Base-by-base conservation (phyloP, 352 stramenopile genomes). In the Globisporangium solare region DNA sequence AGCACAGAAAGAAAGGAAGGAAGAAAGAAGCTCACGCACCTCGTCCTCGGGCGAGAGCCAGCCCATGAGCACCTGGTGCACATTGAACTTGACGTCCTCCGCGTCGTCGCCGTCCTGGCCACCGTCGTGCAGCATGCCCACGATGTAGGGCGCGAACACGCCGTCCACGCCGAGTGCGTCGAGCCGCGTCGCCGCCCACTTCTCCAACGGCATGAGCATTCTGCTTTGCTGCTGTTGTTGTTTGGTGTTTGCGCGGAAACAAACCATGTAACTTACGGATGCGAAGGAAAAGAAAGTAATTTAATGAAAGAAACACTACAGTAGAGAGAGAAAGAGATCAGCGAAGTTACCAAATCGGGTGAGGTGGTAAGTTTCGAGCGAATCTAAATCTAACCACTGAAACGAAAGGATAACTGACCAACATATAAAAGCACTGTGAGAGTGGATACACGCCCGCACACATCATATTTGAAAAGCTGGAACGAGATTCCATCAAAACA, bases 41-140 rank as follows among this genome's bases (percentile, higher is more conserved):
- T 89, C 82, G 66, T 92, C 77, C 56, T 92, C 82, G 8, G 76
- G 76, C 12, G 79, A 73, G 10, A 94, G 60, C 81, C 81, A 94
- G 56, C 82, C 83, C 81, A 92, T 92, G 61, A 94, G 73, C 62
- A 94, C 76, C 54, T 92, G 72, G 62, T 91, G 76, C 39, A 92
- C 80, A 58, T 83, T 87, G 67, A 80, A 79, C 58, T 76, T 82
- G 55, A 81, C 71, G 48, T 82, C 74, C 43, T 86, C 77, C 11
- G 76, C 57, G 60, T 85, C 74, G 32, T 80, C 66, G 50, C 56
- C 62, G 31, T 70, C 63, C n/a, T 61, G 24, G 2, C 24, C 56
- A 20, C 67, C 61, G 39, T 43, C 39, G 3, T 43, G 39, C 43
- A 92, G 56, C 80, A 94, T 94, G 20, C 73, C 79, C 37, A 92